These are phyloP conservation scores for Globisporangium emineosum DNA, from an alignment of 352 stramenopile genomes.

Conservation along the genomic window DNA sequence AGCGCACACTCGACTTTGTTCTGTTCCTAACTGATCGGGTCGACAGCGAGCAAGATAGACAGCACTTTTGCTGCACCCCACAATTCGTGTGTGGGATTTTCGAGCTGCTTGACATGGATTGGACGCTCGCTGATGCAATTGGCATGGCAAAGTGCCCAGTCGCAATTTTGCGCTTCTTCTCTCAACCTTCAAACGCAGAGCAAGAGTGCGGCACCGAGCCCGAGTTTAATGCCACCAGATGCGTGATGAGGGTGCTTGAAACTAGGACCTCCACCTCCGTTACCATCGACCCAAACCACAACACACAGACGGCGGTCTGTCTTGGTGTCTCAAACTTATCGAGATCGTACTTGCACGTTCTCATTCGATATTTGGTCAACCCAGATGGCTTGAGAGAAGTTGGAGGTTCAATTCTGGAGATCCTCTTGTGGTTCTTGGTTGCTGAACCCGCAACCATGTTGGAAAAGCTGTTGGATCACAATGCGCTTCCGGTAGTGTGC, in stretches of 20 bases:
- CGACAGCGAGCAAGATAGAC: background rate
- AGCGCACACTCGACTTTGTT: slow-evolving; percentile 5
- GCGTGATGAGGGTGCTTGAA: background rate
- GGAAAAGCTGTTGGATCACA: background rate
- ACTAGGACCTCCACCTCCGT: background rate
- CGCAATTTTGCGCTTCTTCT: background rate
- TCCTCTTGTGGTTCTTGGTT: background rate
- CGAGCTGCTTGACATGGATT: slow-evolving; percentile 1
- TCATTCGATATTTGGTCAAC: background rate
- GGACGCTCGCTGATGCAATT: background rate
- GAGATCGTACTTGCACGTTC: background rate
- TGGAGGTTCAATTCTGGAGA: background rate
- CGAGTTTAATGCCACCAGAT: background rate
- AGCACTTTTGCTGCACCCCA: background rate
- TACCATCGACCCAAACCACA: background rate
- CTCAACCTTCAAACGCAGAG: background rate
- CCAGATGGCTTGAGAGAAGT: background rate
- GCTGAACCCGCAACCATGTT: background rate
- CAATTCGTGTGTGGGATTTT: background rate
- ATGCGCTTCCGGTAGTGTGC: background rate
- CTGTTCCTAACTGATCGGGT: background rate
- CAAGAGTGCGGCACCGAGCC: background rate
- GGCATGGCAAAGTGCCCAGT: background rate
- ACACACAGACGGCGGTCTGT: background rate
- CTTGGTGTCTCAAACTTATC: background rate